A percentile compares a stretch with the other conserved stretches of the same genome.
Evolutionary conservation across 2,329 filamentous ascomycete genomes (phyloP).

Genomic region (Aspergillus novoparasiticus): DNA sequence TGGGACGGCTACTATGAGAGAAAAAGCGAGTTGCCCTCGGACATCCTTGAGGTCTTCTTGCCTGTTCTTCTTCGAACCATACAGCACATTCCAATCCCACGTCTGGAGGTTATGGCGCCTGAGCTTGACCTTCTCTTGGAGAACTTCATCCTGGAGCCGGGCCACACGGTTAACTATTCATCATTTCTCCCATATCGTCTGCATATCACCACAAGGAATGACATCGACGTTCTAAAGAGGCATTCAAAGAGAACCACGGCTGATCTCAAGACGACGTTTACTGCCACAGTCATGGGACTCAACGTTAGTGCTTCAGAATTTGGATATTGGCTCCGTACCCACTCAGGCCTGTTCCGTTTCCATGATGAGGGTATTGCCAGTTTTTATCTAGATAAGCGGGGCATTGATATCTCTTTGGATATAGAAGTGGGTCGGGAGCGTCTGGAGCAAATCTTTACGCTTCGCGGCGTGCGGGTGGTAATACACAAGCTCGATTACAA

Average conservation of each 20-base stretch:
- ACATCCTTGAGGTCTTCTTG: slow-evolving; percentile 77
- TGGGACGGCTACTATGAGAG: slow-evolving; percentile 65
- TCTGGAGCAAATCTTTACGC: slow-evolving; percentile 77
- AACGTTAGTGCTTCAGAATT: slow-evolving; percentile 83
- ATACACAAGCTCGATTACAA: slow-evolving; percentile 87
- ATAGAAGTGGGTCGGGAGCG: slow-evolving; percentile 78
- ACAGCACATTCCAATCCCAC: slow-evolving; percentile 86
- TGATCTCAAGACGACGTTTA: slow-evolving; percentile 70
- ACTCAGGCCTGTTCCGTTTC: slow-evolving; percentile 73
- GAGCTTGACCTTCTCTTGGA: slow-evolving; percentile 84
- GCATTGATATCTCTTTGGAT: slow-evolving; percentile 83
- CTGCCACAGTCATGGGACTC: slow-evolving; percentile 78
- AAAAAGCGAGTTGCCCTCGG: slow-evolving; percentile 72
- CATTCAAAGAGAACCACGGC: slow-evolving; percentile 67
- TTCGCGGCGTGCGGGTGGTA: slow-evolving; percentile 74
- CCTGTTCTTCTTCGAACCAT: slow-evolving; percentile 75
- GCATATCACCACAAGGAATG: slow-evolving; percentile 79
- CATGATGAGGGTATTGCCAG: slow-evolving; percentile 83
- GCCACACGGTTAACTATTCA: slow-evolving; percentile 77
- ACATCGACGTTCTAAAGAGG: slow-evolving; percentile 81
- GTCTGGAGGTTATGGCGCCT: slow-evolving; percentile 82
- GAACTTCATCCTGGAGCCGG: slow-evolving; percentile 87
- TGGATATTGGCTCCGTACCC: slow-evolving; percentile 84
- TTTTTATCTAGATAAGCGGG: slow-evolving; percentile 81
- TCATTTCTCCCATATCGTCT: slow-evolving; percentile 88